A percentile compares a stretch with the other conserved stretches of the same genome.
phyloP scores from a whole-genome alignment of 108 stramenopile genomes.

The Bacterosira constricta region DNA sequence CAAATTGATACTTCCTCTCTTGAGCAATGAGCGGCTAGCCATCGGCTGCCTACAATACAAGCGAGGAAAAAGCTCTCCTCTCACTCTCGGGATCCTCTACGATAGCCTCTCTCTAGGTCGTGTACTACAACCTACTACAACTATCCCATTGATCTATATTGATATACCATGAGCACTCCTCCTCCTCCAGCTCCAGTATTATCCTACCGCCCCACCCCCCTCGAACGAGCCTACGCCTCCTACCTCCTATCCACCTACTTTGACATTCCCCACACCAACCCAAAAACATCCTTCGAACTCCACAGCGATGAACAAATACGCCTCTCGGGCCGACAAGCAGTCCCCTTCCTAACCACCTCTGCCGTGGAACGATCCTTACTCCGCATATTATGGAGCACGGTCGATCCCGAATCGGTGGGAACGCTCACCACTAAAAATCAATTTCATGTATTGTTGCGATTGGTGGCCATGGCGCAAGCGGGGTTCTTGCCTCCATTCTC shows the following conservation, averaged over 20 bases:
- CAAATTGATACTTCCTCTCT: too few relatives aligned
- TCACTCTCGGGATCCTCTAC: too few relatives aligned
- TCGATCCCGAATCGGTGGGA: slow-evolving; percentile 62
- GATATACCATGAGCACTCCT: too few relatives aligned
- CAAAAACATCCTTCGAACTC: slow-evolving; percentile 3
- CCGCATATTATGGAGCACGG: slow-evolving; percentile 58
- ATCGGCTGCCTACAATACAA: too few relatives aligned
- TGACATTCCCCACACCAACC: slow-evolving; percentile 33
- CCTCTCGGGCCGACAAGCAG: slow-evolving; percentile 61
- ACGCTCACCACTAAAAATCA: slow-evolving; percentile 45
- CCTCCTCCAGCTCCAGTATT: neutral
- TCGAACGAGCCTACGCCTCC: slow-evolving; percentile 64
- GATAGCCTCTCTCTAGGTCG: too few relatives aligned
- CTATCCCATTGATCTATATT: too few relatives aligned
- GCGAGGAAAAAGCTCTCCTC: too few relatives aligned
- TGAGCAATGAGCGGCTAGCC: too few relatives aligned
- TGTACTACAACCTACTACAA: too few relatives aligned
- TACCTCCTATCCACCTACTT: slow-evolving; percentile 56
- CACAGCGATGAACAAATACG: slow-evolving; percentile 31
- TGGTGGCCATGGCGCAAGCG: slow-evolving; percentile 68
- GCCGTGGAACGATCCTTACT: slow-evolving; percentile 56
- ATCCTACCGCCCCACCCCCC: slow-evolving; percentile 53
- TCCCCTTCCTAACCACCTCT: slow-evolving; percentile 63
- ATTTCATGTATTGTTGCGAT: slow-evolving; percentile 55
- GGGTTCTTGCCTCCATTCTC: slow-evolving; percentile 32